Evolutionary conservation across 2,329 filamentous ascomycete species (phyloP), one percentile per base, ranked within the genome.

Genomic region (Fusarium dlaminii): DNA sequence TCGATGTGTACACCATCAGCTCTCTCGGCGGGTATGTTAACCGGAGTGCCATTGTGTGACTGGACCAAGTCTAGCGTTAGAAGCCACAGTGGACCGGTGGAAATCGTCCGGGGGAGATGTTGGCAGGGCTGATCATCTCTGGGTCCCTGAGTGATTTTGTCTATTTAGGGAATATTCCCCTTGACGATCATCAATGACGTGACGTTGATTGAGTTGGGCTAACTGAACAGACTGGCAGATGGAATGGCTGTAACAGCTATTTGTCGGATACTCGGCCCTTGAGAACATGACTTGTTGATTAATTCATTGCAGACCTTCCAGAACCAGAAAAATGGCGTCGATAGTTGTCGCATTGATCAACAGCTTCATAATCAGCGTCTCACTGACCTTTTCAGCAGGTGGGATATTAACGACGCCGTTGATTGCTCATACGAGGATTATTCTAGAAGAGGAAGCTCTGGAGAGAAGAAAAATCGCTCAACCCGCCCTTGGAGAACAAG

Each of bases 361-460:
- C n/a, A 30, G 22, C 27, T 48, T 30, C 20, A 45, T 8, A 22
- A 32, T 39, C 55, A 51, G 36, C 62, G 29, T 43, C 30, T 18
- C 9, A 4, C 6, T 29, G n/a, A n/a, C 45, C 27, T 15, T 63
- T 54, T 30, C 40, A 45, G 46, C 37, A 64, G 43, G 39, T 63
- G 36, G 30, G 7, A 36, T 22, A n/a, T n/a, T n/a, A 40, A 17
- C 24, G 7, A 36, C 14, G 39, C 51, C 40, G n/a, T 34, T 29
- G 42, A 34, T 24, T 48, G 32, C 54, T 36, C 61, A 32, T 29
- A 48, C 34, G 61, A 63, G 15, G n/a, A 40, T 63, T 40, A 60
- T 63, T 63, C 62, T 52, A 24, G 45, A 63, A 58, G 8, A 39
- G 46, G 30, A 43, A 65, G 65, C 45, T 58, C 27, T 43, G 48